Evolutionary conservation across 2,329 filamentous ascomycete genomes (phyloP).

Genomic region (Fusarium sp.): DNA sequence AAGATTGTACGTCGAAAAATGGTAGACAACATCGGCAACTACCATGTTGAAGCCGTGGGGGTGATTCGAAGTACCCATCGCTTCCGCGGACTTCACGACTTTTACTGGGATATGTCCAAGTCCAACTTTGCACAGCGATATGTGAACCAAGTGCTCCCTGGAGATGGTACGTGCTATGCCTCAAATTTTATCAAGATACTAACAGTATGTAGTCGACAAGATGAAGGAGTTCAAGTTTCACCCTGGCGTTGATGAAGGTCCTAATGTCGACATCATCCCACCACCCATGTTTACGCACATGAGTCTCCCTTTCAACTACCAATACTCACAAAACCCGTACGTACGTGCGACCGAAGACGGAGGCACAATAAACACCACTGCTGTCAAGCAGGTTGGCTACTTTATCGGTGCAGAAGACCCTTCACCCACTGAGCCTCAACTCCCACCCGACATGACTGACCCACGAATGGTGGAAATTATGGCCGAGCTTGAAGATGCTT

Average conservation of each 20-base stretch:
- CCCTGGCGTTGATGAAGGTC: conserved; percentile 67
- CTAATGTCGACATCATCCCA: conserved; percentile 77
- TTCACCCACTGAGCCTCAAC: conserved; percentile 69
- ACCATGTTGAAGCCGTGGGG: conserved; percentile 76
- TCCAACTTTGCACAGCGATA: conserved; percentile 78
- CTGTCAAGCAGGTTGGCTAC: conserved; percentile 68
- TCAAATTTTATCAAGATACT: not conserved
- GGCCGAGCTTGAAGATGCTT: conserved; percentile 69
- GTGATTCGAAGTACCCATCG: conserved; percentile 83
- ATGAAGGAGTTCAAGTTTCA: conserved; percentile 73
- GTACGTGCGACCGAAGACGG: conserved; percentile 71
- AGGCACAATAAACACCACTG: conserved; percentile 68
- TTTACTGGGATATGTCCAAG: conserved; percentile 79
- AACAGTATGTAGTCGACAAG: conserved; percentile 55
- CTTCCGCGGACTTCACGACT: conserved; percentile 88
- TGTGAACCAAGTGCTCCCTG: conserved; percentile 75
- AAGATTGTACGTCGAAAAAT: conserved; percentile 69
- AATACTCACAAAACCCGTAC: conserved; percentile 87
- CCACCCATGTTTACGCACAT: conserved; percentile 82
- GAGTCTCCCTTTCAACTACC: conserved; percentile 79
- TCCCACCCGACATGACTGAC: conserved; percentile 69
- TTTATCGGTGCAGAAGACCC: conserved; percentile 71
- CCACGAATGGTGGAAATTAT: conserved; percentile 73
- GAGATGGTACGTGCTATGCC: conserved; percentile 66
- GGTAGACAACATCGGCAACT: conserved; percentile 75